phyloP scores from a whole-genome alignment of 1,139 yeast species.

The Zygosaccharomyces sapae region DNA sequence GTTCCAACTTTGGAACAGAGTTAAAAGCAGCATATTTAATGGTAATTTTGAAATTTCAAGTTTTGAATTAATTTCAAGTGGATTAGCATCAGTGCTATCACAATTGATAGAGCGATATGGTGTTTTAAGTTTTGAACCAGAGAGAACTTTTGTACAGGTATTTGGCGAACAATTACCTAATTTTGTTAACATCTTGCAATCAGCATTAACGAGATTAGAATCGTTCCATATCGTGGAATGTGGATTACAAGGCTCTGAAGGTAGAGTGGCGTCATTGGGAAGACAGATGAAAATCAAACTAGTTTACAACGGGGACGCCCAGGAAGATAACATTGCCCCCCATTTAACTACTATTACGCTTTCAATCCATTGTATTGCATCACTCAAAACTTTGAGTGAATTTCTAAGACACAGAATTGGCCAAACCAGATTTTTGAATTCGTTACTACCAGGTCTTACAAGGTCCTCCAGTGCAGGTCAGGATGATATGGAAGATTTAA shows the following conservation, averaged over 20 bases:
- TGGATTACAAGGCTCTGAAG: conserved; percentile 41
- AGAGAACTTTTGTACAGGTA: conserved; percentile 43
- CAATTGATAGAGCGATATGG: conserved; percentile 36
- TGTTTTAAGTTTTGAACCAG: conserved; percentile 10
- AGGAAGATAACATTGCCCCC: conserved; percentile 35
- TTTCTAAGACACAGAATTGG: conserved; percentile 48
- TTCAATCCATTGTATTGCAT: conserved; percentile 86
- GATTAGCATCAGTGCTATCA: conserved; percentile 51
- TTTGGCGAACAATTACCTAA: conserved; percentile 44
- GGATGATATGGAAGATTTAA: conserved; percentile 14
- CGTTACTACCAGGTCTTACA: conserved; percentile 23
- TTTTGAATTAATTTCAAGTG: conserved; percentile 71
- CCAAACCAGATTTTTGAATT: conserved; percentile 26
- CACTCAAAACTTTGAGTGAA: conserved; percentile 66
- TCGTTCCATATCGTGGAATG: conserved; percentile 66
- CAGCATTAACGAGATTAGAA: conserved; percentile 70
- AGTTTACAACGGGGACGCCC: conserved; percentile 32
- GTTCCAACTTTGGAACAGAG: conserved; percentile 45
- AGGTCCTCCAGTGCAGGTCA: conserved; percentile 5
- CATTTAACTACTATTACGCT: conserved; percentile 46
- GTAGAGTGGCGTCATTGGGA: conserved; percentile 59
- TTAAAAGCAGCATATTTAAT: conserved; percentile 38
- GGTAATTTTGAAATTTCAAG: conserved; percentile 51
- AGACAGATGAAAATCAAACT: conserved; percentile 65
- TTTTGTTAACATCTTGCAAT: conserved; percentile 60